Percentiles rank a stretch among this genome's conserved stretches.
These are phyloP conservation scores for Fallopia convolvulus DNA, from an alignment of 148 eudicot genomes.

Conservation along the genomic window DNA sequence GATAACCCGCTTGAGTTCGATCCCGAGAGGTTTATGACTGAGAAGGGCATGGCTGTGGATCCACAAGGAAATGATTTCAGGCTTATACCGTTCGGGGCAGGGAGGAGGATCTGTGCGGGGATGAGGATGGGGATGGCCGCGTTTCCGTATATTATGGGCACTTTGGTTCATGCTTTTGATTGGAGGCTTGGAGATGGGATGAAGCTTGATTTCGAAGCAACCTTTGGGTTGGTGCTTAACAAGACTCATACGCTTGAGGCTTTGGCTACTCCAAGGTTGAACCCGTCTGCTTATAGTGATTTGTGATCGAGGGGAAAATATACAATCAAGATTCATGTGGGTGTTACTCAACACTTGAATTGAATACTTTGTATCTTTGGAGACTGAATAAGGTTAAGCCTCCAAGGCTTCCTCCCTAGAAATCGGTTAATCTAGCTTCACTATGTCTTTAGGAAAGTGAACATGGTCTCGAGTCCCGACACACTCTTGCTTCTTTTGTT, in stretches of 20 bases:
- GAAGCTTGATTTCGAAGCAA: slow-evolving; percentile 25
- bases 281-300: slow-evolving; percentile 4
- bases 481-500: too few species aligned
- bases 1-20: slow-evolving; percentile 21
- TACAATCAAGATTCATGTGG: too few species aligned
- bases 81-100: slow-evolving; percentile 36
- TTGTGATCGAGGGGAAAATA: too few species aligned
- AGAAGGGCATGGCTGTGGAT: slow-evolving; percentile 9
- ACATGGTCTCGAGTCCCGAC: too few species aligned
- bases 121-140: slow-evolving; percentile 24
- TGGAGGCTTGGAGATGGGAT: slow-evolving; percentile 23
- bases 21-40: slow-evolving; percentile 31
- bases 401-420: too few species aligned
- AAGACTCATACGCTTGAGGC: slow-evolving; percentile 19
- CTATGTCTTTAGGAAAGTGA: too few species aligned
- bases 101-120: slow-evolving; percentile 40
- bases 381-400: too few species aligned
- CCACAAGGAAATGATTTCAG: slow-evolving; percentile 26
- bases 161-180: slow-evolving; percentile 30
- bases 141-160: slow-evolving; percentile 26
- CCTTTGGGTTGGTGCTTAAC: slow-evolving; percentile 28
- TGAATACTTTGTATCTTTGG: too few species aligned
- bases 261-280: slow-evolving; percentile 13
- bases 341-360: too few species aligned
- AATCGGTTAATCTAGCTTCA: too few species aligned